Evolutionary conservation across 345 rosid genomes (phyloP).

Genomic region (Mallotus nudiflorus): DNA sequence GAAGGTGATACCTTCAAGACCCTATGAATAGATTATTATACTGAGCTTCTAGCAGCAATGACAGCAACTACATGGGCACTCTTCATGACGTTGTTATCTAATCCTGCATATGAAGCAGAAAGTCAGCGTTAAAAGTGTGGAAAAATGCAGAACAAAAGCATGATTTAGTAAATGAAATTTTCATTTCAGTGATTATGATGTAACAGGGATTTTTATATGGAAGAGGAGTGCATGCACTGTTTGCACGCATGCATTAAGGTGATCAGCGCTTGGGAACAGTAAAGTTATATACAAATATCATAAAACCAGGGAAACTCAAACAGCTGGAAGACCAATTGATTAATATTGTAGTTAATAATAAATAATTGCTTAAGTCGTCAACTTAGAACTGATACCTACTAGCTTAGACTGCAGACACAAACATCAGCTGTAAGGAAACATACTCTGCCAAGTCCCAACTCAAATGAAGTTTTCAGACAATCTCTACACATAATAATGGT

Average conservation of each 20-base stretch:
- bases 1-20: neutral
- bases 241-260: neutral
- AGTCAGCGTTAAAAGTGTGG: neutral
- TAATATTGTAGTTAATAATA: no score
- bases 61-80: conserved; percentile 1
- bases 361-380: no score
- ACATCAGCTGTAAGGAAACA: no score
- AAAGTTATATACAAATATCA: neutral
- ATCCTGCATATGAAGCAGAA: conserved; percentile 10
- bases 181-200: neutral
- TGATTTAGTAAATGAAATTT: neutral
- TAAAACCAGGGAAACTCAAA: neutral
- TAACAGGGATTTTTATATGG: neutral
- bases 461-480: no score
- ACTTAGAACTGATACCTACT: no score
- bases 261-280: no score
- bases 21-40: neutral
- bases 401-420: no score
- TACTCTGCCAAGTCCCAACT: no score
- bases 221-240: neutral
- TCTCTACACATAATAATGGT: no score
- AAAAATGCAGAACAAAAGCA: neutral
- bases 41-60: neutral
- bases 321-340: no score
- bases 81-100: neutral